Base-by-base conservation (phyloP, 495 filamentous ascomycete genomes). In the Penicillium bialowiezense region DNA sequence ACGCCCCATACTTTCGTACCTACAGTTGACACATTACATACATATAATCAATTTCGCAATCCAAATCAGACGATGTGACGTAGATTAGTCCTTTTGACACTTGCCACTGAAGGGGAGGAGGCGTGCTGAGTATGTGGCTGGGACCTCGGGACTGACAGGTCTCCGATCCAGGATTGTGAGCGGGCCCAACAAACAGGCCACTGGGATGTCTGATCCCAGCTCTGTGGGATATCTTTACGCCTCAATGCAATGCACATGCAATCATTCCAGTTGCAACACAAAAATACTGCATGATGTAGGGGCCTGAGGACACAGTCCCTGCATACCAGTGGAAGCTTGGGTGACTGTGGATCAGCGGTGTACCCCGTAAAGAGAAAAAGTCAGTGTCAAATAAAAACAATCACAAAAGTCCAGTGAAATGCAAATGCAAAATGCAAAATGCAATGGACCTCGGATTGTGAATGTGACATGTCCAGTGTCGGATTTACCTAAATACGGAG, bases 401-500 rank as follows among this genome's bases (percentile, higher is more conserved):
- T 35, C 0, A 7, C 33, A 10, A 26, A 36, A 12, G 2, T 18
- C 5, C 20, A 9, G n/a, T 1, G 23, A 7, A 21, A 33, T 14
- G 8, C 2, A 24, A 34, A 35, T 15, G 7, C 10, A 12, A 34
- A n/a, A 26, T n/a, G 3, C 1, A 20, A 34, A 20, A 26, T 34
- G 42, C 31, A n/a, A n/a, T n/a, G n/a, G n/a, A n/a, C n/a, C n/a
- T n/a, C n/a, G n/a, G n/a, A n/a, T n/a, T n/a, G n/a, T 52, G 46
- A 49, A 55, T 57, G 51, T 63, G 56, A 60, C 43, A 40, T 40
- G 51, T 63, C 56, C 51, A 41, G 41, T 34, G 20, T 32, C 39
- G 47, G 54, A 57, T 41, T 49, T n/a, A n/a, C n/a, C n/a, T n/a
- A n/a, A n/a, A n/a, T n/a, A n/a, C n/a, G n/a, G n/a, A n/a, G n/a